Conservation (phyloP, 352 stramenopile species). For the Pythium myriotylum region DNA sequence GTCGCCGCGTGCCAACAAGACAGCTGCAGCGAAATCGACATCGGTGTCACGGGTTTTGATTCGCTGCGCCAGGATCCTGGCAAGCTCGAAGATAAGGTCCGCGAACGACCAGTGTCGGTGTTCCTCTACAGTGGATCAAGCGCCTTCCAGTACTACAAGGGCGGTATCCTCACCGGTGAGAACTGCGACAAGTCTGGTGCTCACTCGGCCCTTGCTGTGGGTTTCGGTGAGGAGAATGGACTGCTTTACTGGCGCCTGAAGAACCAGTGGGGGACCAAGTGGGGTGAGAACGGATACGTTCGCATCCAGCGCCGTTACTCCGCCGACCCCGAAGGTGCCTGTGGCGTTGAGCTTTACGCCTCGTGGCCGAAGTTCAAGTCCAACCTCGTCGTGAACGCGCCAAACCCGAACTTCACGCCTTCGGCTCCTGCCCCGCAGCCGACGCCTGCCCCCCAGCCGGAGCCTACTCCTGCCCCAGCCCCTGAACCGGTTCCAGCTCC, state of each 20-base stretch:
- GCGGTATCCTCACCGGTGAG: constrained; percentile 57
- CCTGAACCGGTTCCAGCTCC: constrained; percentile 12
- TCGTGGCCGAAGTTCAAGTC: constrained; percentile 55
- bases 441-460: constrained; percentile 5
- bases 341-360: constrained; percentile 56
- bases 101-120: constrained; percentile 50
- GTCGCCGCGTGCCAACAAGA: constrained; percentile 38
- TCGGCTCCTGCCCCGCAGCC: constrained; percentile 3
- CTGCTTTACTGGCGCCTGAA: constrained; percentile 65
- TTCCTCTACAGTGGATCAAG: constrained; percentile 63
- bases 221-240: constrained; percentile 56
- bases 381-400: constrained; percentile 25
- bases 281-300: constrained; percentile 72
- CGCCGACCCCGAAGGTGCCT: constrained; percentile 50
- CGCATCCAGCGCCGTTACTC: constrained; percentile 59
- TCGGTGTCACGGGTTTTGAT: constrained; percentile 50
- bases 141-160: constrained; percentile 67
- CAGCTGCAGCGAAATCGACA: constrained; percentile 46
- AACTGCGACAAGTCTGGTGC: constrained; percentile 59
- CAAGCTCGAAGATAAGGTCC: constrained; percentile 49
- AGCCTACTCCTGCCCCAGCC: constrained; percentile 2
- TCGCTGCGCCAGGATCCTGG: constrained; percentile 43
- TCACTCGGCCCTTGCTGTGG: constrained; percentile 65
- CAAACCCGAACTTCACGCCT: constrained; percentile 29
- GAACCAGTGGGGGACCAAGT: constrained; percentile 73